Evolutionary conservation across 148 eudicot genomes (phyloP), one percentile per base, ranked within the genome.

Genomic region (Arctostaphylos glauca): DNA sequence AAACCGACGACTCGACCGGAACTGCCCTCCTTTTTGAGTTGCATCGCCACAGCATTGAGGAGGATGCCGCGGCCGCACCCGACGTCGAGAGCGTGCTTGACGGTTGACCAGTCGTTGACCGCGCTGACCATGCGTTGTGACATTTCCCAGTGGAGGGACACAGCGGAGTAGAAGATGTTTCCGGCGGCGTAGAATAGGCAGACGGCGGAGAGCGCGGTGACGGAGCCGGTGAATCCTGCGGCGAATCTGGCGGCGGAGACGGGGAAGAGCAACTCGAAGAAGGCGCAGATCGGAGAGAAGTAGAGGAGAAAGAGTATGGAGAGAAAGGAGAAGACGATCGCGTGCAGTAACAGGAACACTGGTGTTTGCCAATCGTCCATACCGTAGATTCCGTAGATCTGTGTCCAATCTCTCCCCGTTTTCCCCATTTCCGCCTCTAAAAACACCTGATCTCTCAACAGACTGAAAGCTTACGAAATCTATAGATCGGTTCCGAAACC

Each of bases 21-120:
- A 41, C 95, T 92, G 3, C 97, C 96, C 19, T 91, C 93, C 76
- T 96, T 93, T 64, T 96, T 96, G 4, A 96, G 88, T 83, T 93
- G 93, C 80, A 91, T 78, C 2, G 98, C 98, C 19, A 96, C 98
- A 5, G 98, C 91, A 74, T 96, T 96, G 49, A 96, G 91, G n/a
- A 96, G 86, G 43, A 96, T 92, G 23, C 98, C 98, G 41, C 95
- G 84, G 58, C 98, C 98, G 58, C 98, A 96, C 43, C 98, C 98
- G n/a, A 96, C 95, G 84, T 96, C 98, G 43, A 95, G 92, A 0
- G 94, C 98, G 84, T 91, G 90, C 80, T 76, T 87, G 21, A 95
- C 98, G 19, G 86, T 81, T 2, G 94, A 89, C 98, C 98, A 95
- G 84, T 95, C 98, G 76, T 81, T 68, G 48, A 95, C 91, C 9